Percentiles rank a stretch among this genome's conserved stretches.
Evolutionary conservation across 2,329 filamentous ascomycete species (phyloP).

Genomic region (Clathrospora elynae): DNA sequence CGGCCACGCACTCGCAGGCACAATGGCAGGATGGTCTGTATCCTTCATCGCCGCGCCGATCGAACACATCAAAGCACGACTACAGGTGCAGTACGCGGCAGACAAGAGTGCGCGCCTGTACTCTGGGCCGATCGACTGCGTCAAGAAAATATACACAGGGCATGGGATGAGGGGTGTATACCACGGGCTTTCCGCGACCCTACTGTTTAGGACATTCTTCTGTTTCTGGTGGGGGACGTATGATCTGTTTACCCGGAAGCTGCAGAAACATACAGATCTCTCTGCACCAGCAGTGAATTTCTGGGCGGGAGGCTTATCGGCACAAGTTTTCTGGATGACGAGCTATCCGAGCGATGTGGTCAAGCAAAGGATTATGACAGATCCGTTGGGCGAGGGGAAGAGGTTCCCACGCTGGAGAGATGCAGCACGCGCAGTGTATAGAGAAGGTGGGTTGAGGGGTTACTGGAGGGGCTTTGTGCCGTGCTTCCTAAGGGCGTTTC

Average conservation of each 20-base stretch:
- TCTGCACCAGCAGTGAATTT: conserved; percentile 87
- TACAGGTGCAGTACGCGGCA: conserved; percentile 92
- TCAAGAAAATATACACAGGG: conserved; percentile 60
- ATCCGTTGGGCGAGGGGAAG: conserved; percentile 70
- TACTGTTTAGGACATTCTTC: conserved; percentile 91
- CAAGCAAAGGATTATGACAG: conserved; percentile 97
- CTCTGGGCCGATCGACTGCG: conserved; percentile 83
- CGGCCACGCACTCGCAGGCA: conserved; percentile 86
- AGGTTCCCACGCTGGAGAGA: conserved; percentile 78
- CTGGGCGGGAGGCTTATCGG: conserved; percentile 92
- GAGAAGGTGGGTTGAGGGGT: conserved; percentile 74
- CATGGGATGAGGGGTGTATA: conserved; percentile 84
- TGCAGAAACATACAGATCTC: conserved; percentile 70
- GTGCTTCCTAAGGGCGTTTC: conserved; percentile 91
- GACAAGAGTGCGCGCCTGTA: conserved; percentile 79
- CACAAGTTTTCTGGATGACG: conserved; percentile 92
- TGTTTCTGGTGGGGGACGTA: conserved; percentile 99
- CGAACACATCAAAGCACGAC: conserved; percentile 90
- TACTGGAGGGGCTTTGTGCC: conserved; percentile 94
- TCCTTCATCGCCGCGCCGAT: conserved; percentile 91
- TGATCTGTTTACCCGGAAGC: conserved; percentile 74
- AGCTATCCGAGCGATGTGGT: conserved; percentile 92
- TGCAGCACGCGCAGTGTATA: conserved; percentile 76
- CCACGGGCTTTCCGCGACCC: conserved; percentile 80
- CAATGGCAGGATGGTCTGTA: conserved; percentile 86